Conservation (phyloP, 1,139 yeast genomes). For the Yamadazyma mexicana region DNA sequence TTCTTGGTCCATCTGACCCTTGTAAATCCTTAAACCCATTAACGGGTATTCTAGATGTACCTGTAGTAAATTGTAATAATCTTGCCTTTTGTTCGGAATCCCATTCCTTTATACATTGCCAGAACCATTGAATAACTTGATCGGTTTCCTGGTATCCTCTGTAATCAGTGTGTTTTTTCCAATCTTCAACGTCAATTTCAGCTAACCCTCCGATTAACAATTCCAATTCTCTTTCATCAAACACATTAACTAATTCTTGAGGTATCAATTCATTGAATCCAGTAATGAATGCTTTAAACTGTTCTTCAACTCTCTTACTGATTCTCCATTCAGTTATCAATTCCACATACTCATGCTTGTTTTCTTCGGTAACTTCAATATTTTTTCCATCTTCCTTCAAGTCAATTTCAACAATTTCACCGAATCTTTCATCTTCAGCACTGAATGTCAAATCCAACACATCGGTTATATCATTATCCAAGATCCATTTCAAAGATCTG, state of each 20-base stretch:
- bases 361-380: constrained; percentile 90
- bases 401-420: constrained; percentile 88
- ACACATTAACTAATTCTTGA: constrained; percentile 91
- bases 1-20: constrained; percentile 98
- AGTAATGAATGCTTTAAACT: constrained; percentile 91
- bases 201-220: constrained; percentile 97
- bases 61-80: constrained; percentile 93
- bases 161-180: constrained; percentile 98
- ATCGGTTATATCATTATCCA: constrained; percentile 86
- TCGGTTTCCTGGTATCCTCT: constrained; percentile 96
- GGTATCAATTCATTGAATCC: constrained; percentile 98
- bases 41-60: constrained; percentile 98
- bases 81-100: constrained; percentile 96
- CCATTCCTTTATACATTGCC: constrained; percentile 94
- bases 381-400: constrained; percentile 85
- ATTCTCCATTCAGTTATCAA: constrained; percentile 96
- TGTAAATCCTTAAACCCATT: constrained; percentile 98
- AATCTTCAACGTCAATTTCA: constrained; percentile 95
- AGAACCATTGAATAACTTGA: constrained; percentile 97
- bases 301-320: constrained; percentile 89
- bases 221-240: constrained; percentile 96
- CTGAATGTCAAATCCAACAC: constrained; percentile 86
- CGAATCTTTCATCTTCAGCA: constrained; percentile 95
- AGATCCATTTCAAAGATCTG: constrained; percentile 91
- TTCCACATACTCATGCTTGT: constrained; percentile 94